Evolutionary conservation across 495 filamentous ascomycete genomes (phyloP).

Genomic region (Tetracladium setigerum): DNA sequence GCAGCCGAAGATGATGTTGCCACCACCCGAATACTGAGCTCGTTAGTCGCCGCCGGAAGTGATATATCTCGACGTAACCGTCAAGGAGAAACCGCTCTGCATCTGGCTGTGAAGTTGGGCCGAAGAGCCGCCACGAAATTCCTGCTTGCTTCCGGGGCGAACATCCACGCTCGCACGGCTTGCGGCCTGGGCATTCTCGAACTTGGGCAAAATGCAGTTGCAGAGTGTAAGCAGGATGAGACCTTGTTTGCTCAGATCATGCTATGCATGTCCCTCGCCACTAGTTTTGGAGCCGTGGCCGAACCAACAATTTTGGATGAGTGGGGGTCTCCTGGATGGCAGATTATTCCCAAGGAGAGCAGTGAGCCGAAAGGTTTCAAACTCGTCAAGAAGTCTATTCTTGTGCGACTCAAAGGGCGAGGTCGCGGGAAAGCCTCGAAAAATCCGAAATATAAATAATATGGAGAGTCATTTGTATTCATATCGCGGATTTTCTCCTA

Average conservation of each 20-base stretch:
- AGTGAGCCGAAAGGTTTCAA: neutral
- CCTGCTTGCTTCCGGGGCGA: slow-evolving; percentile 34
- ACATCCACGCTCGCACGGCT: slow-evolving; percentile 25
- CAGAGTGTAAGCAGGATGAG: neutral
- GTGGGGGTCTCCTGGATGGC: slow-evolving; percentile 3
- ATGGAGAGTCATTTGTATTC: too few relatives aligned
- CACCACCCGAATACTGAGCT: slow-evolving; percentile 24
- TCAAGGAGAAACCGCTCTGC: slow-evolving; percentile 36
- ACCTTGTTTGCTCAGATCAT: slow-evolving; percentile 5
- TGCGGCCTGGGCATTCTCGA: slow-evolving; percentile 5
- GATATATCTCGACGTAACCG: slow-evolving; percentile 33
- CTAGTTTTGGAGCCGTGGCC: neutral
- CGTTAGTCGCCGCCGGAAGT: slow-evolving; percentile 26
- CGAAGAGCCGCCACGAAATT: slow-evolving; percentile 35
- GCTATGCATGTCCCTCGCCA: slow-evolving; percentile 5
- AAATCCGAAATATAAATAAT: too few relatives aligned
- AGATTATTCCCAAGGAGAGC: too few relatives aligned
- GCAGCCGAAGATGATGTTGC: slow-evolving; percentile 25
- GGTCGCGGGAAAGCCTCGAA: too few relatives aligned
- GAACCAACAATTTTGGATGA: slow-evolving; percentile 3
- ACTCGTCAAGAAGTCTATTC: neutral
- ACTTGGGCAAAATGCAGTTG: neutral
- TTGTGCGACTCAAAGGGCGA: too few relatives aligned
- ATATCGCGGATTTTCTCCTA: too few relatives aligned
- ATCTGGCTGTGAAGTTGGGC: slow-evolving; percentile 36